Evolutionary conservation across 441 rosid species (phyloP), one percentile per base, ranked within the genome.

Genomic region (Populus tomentosa): DNA sequence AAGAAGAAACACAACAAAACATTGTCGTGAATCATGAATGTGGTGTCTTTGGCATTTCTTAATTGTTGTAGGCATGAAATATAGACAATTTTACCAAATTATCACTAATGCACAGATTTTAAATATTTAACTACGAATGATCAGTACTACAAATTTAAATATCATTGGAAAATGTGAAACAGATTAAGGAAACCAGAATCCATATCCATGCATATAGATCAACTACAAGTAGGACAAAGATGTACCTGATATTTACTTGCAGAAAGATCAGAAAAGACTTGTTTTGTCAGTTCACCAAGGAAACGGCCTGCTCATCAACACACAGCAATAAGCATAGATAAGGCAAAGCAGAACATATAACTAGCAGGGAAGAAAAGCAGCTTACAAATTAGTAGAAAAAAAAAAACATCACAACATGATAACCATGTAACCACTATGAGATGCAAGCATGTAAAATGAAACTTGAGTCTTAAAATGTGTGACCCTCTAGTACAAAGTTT

Each of bases 191-290:
- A 66, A 53, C 32, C 1, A 11, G n/a, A 70, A 42, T 35, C 63
- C n/a, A 16, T 26, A 63, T 10, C 35, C 5, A 35, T 50, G 35
- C 64, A 70, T 56, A 18, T 30, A 67, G 9, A 30, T 75, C 61
- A 70, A 16, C 56, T 28, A 73, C 10, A 7, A 71, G 50, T 33
- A 23, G 59, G 69, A 73, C 13, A 70, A 75, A 42, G 38, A 35
- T 63, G 67, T 75, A 91, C 99, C 98, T 94, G 99, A 85, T 89
- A 96, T 88, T 96, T 96, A 85, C 99, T 94, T 56, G 99, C 96
- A 82, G 71, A 86, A 61, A 96, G 99, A 85, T 96, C 98, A 61
- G 88, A 81, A 83, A 96, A 90, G 5, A 96, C 99, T 86, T 96
- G 92, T 86, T 89, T 92, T 2, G 99, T 96, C 81, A 96, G 80